Percentiles rank a stretch among this genome's conserved stretches.
Conservation (phyloP, 1,284 basidiomycete genomes). For the Ustilago sp. region DNA sequence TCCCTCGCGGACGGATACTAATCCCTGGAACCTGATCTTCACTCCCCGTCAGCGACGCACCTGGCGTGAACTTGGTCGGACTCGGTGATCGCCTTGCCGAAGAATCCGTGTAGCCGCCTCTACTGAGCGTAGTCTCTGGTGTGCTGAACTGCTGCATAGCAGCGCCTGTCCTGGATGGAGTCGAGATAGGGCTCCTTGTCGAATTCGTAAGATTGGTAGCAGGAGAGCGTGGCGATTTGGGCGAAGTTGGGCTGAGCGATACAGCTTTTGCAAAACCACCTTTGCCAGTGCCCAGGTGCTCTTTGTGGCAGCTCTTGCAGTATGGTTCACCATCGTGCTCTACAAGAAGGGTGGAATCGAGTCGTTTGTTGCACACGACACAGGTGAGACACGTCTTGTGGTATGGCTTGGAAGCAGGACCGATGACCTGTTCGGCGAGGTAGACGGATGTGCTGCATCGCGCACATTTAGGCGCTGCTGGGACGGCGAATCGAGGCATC, state of each 20-base stretch:
- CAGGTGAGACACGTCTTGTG: constrained; percentile 68
- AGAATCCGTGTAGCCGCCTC: constrained; percentile 13
- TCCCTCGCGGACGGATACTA: constrained; percentile 35
- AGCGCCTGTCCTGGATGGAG: constrained; percentile 23
- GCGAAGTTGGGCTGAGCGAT: constrained; percentile 55
- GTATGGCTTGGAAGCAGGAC: constrained; percentile 64
- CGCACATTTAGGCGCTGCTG: constrained; percentile 66
- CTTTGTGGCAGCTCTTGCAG: constrained; percentile 68
- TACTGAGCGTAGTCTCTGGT: constrained; percentile 33
- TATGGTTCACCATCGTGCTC: constrained; percentile 68
- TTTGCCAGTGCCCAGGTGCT: constrained; percentile 66
- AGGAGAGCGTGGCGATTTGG: constrained; percentile 44
- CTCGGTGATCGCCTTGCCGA: constrained; percentile 37
- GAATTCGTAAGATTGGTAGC: constrained; percentile 18
- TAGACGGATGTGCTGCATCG: constrained; percentile 66
- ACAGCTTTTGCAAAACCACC: constrained; percentile 67
- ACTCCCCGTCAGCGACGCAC: constrained; percentile 21
- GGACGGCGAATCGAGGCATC: constrained; percentile 53
- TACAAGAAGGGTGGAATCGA: constrained; percentile 66
- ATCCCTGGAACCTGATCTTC: constrained; percentile 40
- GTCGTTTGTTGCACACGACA: constrained; percentile 64
- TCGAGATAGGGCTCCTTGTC: constrained; percentile 22
- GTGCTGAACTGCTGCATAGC: constrained; percentile 29
- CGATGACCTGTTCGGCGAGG: constrained; percentile 67
- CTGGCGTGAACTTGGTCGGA: constrained; percentile 41